phyloP scores from a whole-genome alignment of 2,329 filamentous ascomycete species.

The Byssochlamys sp. region DNA sequence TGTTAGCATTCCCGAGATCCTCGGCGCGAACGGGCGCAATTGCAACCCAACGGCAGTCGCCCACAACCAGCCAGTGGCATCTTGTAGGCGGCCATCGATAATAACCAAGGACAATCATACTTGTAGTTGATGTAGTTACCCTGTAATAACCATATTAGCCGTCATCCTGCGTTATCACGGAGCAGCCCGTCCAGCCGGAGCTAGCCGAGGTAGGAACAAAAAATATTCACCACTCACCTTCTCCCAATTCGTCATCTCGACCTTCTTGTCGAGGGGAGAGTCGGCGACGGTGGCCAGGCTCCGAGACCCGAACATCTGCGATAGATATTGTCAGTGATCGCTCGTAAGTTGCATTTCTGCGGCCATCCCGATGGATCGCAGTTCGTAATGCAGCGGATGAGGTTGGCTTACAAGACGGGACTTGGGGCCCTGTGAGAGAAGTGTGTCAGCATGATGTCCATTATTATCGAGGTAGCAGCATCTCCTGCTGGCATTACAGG shows the following conservation, averaged over 20 bases:
- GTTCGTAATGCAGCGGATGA: not conserved
- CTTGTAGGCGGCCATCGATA: not conserved
- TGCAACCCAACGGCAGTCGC: not conserved
- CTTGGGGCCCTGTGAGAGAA: constrained; percentile 30
- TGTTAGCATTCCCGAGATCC: constrained; percentile 12
- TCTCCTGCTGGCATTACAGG: not conserved
- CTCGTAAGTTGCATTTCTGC: not conserved
- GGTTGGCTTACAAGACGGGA: constrained; percentile 35
- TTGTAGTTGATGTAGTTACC: constrained; percentile 96
- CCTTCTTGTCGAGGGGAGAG: constrained; percentile 83
- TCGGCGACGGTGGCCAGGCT: constrained; percentile 77
- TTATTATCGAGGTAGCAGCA: not conserved
- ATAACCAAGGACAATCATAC: constrained; percentile 24
- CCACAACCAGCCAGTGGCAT: not conserved
- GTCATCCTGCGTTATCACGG: constrained; percentile 4
- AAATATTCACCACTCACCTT: constrained; percentile 40
- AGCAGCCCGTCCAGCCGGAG: constrained; percentile 9
- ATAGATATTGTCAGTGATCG: constrained; percentile 24
- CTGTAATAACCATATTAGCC: constrained; percentile 25
- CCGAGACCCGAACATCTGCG: constrained; percentile 55
- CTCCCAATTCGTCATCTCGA: constrained; percentile 96
- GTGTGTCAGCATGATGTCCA: constrained; percentile 15
- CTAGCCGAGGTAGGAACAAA: constrained; percentile 12
- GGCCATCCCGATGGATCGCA: not conserved
- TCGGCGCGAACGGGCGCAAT: not conserved